Evolutionary conservation across 202 grass and related monocot genomes (phyloP), one percentile per base, ranked within the genome.

Genomic region (Cymbopogon flexuosus): DNA sequence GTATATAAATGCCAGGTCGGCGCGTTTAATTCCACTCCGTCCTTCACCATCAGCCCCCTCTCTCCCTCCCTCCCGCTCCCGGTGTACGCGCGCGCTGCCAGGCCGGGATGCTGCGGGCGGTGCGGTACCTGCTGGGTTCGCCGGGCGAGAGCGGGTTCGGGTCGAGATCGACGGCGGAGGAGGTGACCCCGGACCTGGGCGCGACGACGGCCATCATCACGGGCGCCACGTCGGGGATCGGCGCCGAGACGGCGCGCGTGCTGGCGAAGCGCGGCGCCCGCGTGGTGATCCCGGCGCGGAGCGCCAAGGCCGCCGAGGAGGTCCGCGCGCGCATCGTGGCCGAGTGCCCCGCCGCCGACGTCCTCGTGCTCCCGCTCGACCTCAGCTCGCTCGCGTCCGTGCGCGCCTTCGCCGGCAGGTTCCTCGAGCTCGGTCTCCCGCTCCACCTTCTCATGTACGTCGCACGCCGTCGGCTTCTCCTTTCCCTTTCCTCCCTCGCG

Each of bases 151-250:
- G 40, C 43, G 96, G 96, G 2, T 98, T 95, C 65, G 96, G 96
- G 8, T 98, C 92, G 11, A 95, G 88, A 67, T 88, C 90, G 30
- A 98, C 92, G 11, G 90, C 88, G 4, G 92, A 98, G 29, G 88
- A 92, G 0, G 88, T 94, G 18, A 91, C 88, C 46, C 69, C 82
- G 5, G 82, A 77, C 73, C 86, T 92, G n/a, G 10, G 58, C 46
- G 65, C 75, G 0, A 58, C 91, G 51, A 98, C 90, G 0, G 92
- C 92, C 56, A 86, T 98, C 63, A 89, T 94, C 82, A 93, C 95
- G 14, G 92, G 91, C 62, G 92, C 92, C 3, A 98, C 95, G 35
- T 98, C 95, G 12, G 95, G 95, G 19, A 98, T 98, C 66, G 95
- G 95, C 0, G 92, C 88, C 0, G 95, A 98, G 87, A 98, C 92